These are phyloP conservation scores for Monosporascus sp. DNA, from an alignment of 2,329 filamentous ascomycete genomes.

Conservation along the genomic window DNA sequence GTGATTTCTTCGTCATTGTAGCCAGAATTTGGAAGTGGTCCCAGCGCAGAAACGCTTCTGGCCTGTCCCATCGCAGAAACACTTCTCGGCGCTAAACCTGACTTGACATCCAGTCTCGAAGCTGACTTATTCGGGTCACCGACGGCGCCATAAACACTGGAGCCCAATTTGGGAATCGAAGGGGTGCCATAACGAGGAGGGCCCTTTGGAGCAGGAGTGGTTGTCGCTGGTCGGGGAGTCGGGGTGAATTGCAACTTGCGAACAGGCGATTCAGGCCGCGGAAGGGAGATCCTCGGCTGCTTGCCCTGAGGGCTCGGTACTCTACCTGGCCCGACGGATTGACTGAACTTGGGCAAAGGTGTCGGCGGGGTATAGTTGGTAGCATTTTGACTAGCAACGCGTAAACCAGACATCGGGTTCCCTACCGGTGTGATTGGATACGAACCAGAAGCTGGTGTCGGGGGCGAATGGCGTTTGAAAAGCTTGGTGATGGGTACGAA, in stretches of 20 bases:
- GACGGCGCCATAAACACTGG: constrained; percentile 56
- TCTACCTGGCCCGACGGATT: constrained; percentile 74
- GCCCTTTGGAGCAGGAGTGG: constrained; percentile 44
- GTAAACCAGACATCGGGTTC: constrained; percentile 51
- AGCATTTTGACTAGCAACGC: constrained; percentile 50
- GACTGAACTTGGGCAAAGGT: constrained; percentile 74
- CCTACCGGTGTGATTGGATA: constrained; percentile 65
- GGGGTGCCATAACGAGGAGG: constrained; percentile 60
- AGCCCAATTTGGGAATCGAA: constrained; percentile 56
- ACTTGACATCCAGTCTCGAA: constrained; percentile 43
- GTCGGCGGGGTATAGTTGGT: constrained; percentile 60
- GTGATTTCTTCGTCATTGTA: constrained; percentile 55
- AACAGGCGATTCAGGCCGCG: constrained; percentile 81
- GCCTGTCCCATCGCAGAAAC: constrained; percentile 52
- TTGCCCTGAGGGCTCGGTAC: constrained; percentile 69
- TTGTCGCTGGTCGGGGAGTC: constrained; percentile 50
- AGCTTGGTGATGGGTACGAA: constrained; percentile 86
- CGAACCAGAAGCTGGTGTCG: constrained; percentile 41
- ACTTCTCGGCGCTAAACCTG: constrained; percentile 52
- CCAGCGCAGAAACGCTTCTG: constrained; percentile 56
- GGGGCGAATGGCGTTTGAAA: constrained; percentile 57
- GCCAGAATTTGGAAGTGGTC: constrained; percentile 34
- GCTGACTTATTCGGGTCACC: constrained; percentile 56
- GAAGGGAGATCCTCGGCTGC: constrained; percentile 69
- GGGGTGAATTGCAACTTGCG: constrained; percentile 62